Evolutionary conservation across 371 early-diverging fungal genomes (phyloP), one percentile per base, ranked within the genome.

Genomic region (Umbelopsis sp.): DNA sequence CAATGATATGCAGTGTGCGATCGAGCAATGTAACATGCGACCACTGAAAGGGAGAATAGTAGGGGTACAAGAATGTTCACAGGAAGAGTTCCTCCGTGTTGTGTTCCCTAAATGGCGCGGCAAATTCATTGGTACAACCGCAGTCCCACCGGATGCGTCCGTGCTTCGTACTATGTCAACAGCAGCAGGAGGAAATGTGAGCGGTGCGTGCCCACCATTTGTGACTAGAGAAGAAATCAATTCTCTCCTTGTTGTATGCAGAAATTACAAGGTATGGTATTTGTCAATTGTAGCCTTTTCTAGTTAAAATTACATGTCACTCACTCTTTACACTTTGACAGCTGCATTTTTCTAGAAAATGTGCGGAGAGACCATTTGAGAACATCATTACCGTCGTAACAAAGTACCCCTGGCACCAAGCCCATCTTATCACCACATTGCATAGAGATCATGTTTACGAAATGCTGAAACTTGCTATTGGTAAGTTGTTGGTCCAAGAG

Each of bases 401-500:
- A 41, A 92, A 93, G 69, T 87, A 92, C 46, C 92, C 93, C 3
- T 93, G 93, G 92, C 89, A 91, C 68, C 86, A 87, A 69, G 76
- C 83, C 0, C 75, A 88, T 44, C 78, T 86, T 4, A 83, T 92
- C 22, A 75, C 87, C 0, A 87, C 86, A 0, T 74, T 90, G 62
- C 93, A 93, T 66, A 79, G 93, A 37, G 92, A 93, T 63, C 92
- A 91, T 74, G 78, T 93, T 35, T 93, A 89, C 72, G 93, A 93
- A 71, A 86, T 92, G 79, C 68, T 90, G 8, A 92, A 92, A 68
- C 71, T 87, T 71, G 77, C 77, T 14, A 72, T 79, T 57, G 77
- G 79, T 81, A 71, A 70, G 71, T 22, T 63, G 4, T 29, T 38
- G 18, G 18, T n/a, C 22, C 35, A 45, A 44, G 53, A 44, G 22